Evolutionary conservation across 2,329 filamentous ascomycete genomes (phyloP).

Genomic region (Emmonsia crescens): DNA sequence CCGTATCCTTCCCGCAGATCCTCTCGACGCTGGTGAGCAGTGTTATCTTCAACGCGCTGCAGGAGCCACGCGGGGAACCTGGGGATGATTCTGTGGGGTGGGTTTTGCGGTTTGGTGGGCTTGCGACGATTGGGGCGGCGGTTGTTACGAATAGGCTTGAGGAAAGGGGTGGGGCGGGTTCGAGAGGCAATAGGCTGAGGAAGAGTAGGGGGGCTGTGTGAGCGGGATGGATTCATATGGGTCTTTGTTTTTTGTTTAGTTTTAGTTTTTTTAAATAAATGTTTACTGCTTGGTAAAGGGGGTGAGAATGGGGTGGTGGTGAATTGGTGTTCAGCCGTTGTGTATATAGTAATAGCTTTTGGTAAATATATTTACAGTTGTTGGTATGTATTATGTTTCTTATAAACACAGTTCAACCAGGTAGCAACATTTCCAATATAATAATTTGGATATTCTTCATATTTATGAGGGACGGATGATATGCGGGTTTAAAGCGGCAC

Average conservation of each 20-base stretch:
- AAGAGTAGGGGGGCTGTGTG: slow-evolving; percentile 5
- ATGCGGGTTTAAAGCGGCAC: no score
- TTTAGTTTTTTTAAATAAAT: no score
- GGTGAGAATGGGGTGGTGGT: no score
- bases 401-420: no score
- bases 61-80: slow-evolving; percentile 74
- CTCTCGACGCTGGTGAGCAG: slow-evolving; percentile 77
- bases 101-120: slow-evolving; percentile 73
- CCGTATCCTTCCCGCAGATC: slow-evolving; percentile 83
- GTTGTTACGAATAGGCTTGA: slow-evolving; percentile 58
- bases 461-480: no score
- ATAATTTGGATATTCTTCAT: no score
- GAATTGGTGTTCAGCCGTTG: no score
- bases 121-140: slow-evolving; percentile 66
- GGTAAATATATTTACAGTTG: no score
- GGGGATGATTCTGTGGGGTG: slow-evolving; percentile 82
- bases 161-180: slow-evolving; percentile 40
- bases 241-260: background rate
- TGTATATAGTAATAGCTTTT: no score
- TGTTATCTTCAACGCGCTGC: slow-evolving; percentile 70
- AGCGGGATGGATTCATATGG: background rate
- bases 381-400: no score
- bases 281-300: no score
- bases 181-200: background rate
- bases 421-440: no score